phyloP scores from a whole-genome alignment of 1,139 yeast genomes.

The Debaryomyces robertsiae region DNA sequence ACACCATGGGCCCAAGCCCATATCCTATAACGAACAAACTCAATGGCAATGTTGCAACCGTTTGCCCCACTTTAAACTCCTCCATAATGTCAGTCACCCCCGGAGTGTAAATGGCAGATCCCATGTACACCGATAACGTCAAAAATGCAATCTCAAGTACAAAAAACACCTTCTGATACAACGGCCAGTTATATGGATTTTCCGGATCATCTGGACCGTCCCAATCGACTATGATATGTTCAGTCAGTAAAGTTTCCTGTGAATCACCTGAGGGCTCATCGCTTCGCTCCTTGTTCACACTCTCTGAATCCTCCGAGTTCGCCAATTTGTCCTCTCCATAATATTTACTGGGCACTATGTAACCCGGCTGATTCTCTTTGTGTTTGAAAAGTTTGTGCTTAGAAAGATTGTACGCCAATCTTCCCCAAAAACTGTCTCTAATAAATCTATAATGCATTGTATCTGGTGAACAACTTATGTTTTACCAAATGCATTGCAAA shows the following conservation, averaged over 20 bases:
- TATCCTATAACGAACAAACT: conserved; percentile 51
- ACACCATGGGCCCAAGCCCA: conserved; percentile 57
- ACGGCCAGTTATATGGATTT: conserved; percentile 35
- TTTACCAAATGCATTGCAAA: too few relatives aligned
- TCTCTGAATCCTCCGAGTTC: conserved; percentile 27
- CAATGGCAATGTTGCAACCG: conserved; percentile 48
- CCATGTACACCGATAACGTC: conserved; percentile 30
- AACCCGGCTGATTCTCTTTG: conserved; percentile 36
- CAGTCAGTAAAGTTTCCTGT: background rate
- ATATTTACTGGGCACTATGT: conserved; percentile 37
- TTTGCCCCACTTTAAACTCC: conserved; percentile 46
- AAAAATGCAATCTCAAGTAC: conserved; percentile 25
- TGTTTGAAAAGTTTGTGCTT: conserved; percentile 30
- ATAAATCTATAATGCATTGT: conserved; percentile 23
- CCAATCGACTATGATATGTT: conserved; percentile 29
- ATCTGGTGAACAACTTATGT: too few relatives aligned
- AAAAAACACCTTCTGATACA: conserved; percentile 21
- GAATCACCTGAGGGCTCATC: background rate
- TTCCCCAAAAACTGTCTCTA: conserved; percentile 39
- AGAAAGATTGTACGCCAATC: conserved; percentile 35
- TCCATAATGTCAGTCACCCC: conserved; percentile 37
- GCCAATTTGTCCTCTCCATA: conserved; percentile 9
- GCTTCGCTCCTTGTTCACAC: conserved; percentile 32
- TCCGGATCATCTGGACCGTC: conserved; percentile 34
- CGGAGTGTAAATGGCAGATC: conserved; percentile 33